phyloP scores from a whole-genome alignment of 2,329 filamentous ascomycete species.

The Thielaviopsis musarum region DNA sequence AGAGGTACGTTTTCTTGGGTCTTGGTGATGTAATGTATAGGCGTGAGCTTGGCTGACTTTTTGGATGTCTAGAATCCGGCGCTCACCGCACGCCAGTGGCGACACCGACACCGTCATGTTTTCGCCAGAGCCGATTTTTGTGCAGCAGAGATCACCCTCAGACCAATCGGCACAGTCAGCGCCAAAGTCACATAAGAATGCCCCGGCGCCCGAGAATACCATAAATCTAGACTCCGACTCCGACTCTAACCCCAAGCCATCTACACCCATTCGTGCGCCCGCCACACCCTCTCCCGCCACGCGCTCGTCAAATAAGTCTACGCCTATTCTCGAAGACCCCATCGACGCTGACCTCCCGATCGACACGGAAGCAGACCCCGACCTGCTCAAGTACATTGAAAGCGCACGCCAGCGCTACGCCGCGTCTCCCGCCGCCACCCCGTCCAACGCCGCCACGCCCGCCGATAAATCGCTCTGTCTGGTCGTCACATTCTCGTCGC shows the following conservation, averaged over 20 bases:
- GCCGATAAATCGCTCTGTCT: background rate
- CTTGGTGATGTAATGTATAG: background rate
- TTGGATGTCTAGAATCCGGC: background rate
- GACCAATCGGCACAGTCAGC: background rate
- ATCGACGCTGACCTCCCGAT: background rate
- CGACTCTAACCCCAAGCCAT: background rate
- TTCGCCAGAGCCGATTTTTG: background rate
- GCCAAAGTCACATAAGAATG: background rate
- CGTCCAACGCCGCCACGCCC: background rate
- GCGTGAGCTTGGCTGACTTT: background rate
- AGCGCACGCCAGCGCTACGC: conserved; percentile 23
- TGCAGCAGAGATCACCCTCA: background rate
- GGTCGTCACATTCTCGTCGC: conserved; percentile 26
- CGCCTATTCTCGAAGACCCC: conserved; percentile 7
- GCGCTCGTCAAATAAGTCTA: background rate
- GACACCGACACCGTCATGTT: background rate
- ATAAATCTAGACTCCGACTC: background rate
- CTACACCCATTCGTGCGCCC: background rate
- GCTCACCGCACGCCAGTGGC: background rate
- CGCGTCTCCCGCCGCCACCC: background rate
- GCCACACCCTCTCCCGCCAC: background rate
- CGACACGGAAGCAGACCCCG: conserved; percentile 21
- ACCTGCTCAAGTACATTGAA: conserved; percentile 29
- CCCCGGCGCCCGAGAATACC: background rate
- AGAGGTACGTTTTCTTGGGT: background rate